Base-by-base conservation (phyloP, 768 basidiomycete species). In the Boletus patriciae region DNA sequence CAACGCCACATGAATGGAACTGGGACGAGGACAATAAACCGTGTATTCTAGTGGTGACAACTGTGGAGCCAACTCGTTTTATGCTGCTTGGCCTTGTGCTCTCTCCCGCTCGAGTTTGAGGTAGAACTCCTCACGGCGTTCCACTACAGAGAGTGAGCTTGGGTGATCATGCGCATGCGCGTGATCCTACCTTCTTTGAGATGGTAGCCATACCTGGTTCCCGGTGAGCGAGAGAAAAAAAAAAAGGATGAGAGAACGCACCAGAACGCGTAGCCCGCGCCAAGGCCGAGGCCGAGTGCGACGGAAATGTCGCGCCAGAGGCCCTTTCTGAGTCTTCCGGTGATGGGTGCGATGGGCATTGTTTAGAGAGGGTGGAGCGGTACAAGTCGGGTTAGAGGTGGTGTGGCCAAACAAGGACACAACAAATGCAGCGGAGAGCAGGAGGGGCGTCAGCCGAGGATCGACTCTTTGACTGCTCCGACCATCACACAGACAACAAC, bases 311-410 rank as follows among this genome's bases (percentile, higher is more conserved):
- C 94, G 60, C 92, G 83, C 85, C 91, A 91, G 75, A 95, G 85
- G 66, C 86, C 81, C 77, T 95, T 96, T 78, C 94, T 90, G 77
- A 95, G 89, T 78, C 84, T 93, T 72, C 94, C 94, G 50, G 90
- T 90, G 74, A 96, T 94, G 65, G 94, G 93, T 59, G 91, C 87
- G 71, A 96, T 88, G 68, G 90, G 73, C 90, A 93, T 93, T 57
- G 63, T 72, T 55, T 6, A 18, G 15, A 36, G 52, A 55, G 63
- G 6, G 56, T 54, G 62, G 62, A 54, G 64, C 65, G 69, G 70
- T 70, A 49, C 52, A 59, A 65, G 63, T 62, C 72, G 69, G 70
- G 9, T 29, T 29, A 29, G 65, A 12, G 59, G 61, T 50, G 54
- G 46, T 55, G 57, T 34, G 59, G 55, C 69, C 70, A 68, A 67